Percentiles rank a stretch among this genome's conserved stretches.
Evolutionary conservation across 2,329 filamentous ascomycete genomes (phyloP).

Genomic region (Botrytis fabae): DNA sequence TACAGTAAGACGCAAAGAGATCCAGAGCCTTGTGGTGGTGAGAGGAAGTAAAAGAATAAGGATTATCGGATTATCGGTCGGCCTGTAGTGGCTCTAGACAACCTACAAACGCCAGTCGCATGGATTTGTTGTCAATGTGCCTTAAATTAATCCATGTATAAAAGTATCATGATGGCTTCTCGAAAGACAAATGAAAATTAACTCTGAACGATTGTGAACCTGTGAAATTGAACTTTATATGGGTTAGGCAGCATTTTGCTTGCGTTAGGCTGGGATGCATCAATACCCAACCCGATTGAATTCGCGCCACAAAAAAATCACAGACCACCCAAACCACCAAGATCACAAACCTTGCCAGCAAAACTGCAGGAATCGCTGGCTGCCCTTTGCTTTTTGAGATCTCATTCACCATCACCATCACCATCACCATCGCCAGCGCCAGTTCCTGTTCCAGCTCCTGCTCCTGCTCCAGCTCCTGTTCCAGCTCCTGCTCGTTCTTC

Average conservation of each 20-base stretch:
- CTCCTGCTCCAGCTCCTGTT: neutral
- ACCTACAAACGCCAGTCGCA: constrained; percentile 30
- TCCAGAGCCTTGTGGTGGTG: constrained; percentile 1
- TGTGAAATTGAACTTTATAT: constrained; percentile 16
- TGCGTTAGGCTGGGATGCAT: constrained; percentile 45
- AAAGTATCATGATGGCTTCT: constrained; percentile 25
- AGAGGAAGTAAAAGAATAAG: constrained; percentile 14
- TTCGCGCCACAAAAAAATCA: constrained; percentile 28
- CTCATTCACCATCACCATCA: neutral
- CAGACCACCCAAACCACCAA: constrained; percentile 11
- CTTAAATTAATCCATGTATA: constrained; percentile 21
- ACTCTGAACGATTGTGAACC: constrained; percentile 17
- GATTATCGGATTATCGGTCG: constrained; percentile 5
- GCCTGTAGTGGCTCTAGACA: constrained; percentile 1
- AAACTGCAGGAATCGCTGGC: constrained; percentile 31
- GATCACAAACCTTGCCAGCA: constrained; percentile 22
- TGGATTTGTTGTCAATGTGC: constrained; percentile 26
- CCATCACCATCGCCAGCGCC: neutral
- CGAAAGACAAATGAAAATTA: constrained; percentile 20
- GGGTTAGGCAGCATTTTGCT: constrained; percentile 20
- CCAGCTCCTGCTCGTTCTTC: neutral
- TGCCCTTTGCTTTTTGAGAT: constrained; percentile 28
- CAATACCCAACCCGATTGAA: constrained; percentile 46
- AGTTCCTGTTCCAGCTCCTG: neutral
- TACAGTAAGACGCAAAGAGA: constrained; percentile 18